A percentile compares a stretch with the other conserved stretches of the same genome.
phyloP scores from a whole-genome alignment of 176 grass and related monocot species.

The Bromus sterilis region DNA sequence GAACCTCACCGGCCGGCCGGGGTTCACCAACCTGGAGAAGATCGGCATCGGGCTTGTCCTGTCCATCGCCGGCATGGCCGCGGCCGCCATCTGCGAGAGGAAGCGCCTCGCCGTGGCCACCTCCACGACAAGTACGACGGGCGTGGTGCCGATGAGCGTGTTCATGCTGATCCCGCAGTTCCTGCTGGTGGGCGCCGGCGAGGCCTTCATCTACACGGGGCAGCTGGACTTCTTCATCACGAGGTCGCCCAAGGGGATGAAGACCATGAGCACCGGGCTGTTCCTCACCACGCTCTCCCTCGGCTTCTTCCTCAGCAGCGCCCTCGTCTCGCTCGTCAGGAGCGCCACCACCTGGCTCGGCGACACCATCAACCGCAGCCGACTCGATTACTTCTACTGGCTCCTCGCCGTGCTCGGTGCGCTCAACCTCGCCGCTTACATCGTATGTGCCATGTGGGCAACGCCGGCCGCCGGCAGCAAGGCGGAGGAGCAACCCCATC shows the following conservation, averaged over 20 bases:
- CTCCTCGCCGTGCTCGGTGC: conserved; percentile 45
- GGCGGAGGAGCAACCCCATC: neutral
- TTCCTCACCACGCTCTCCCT: conserved; percentile 12
- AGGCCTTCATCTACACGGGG: conserved; percentile 7
- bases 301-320: conserved; percentile 8
- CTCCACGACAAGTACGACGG: neutral
- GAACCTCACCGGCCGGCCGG: conserved; percentile 30
- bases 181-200: neutral
- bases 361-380: conserved; percentile 65
- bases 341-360: conserved; percentile 51
- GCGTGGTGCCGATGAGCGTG: conserved; percentile 54
- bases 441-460: conserved; percentile 40
- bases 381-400: conserved; percentile 78
- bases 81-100: conserved; percentile 18
- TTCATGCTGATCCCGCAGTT: conserved; percentile 46
- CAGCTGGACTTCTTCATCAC: conserved; percentile 5
- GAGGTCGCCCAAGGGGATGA: neutral
- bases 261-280: conserved; percentile 2
- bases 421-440: conserved; percentile 35
- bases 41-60: conserved; percentile 65
- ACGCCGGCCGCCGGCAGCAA: neutral
- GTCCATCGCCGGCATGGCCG: conserved; percentile 51
- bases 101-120: conserved; percentile 24
- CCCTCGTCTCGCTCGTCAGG: conserved; percentile 30
- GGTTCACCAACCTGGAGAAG: conserved; percentile 62